Evolutionary conservation across 1,284 basidiomycete species (phyloP).

Genomic region (Mycena citricolor): DNA sequence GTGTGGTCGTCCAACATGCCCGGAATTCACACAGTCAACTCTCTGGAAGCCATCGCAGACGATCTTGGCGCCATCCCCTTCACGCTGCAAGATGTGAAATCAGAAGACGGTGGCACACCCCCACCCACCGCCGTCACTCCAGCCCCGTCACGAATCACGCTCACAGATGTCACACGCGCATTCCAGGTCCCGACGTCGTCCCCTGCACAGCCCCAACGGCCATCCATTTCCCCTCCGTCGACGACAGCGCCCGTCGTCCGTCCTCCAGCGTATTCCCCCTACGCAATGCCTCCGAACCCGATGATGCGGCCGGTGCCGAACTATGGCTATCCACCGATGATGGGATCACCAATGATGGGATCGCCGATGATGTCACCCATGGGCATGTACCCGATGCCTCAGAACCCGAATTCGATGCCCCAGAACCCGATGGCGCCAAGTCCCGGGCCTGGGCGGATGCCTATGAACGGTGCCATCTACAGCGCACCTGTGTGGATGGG

Average conservation of each 20-base stretch:
- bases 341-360: constrained; percentile 69
- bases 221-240: constrained; percentile 48
- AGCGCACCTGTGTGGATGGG: constrained; percentile 66
- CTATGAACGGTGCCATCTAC: constrained; percentile 60
- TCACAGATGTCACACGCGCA: constrained; percentile 76
- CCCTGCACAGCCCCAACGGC: constrained; percentile 43
- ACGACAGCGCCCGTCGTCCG: constrained; percentile 46
- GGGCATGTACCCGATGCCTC: too few species aligned
- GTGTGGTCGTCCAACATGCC: constrained; percentile 79
- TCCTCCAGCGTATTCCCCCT: too few species aligned
- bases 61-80: constrained; percentile 75
- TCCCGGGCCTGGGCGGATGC: constrained; percentile 59
- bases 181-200: constrained; percentile 75
- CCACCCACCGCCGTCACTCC: constrained; percentile 55
- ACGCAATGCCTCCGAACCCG: constrained; percentile 40
- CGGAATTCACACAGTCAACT: constrained; percentile 66
- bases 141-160: constrained; percentile 69
- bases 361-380: constrained; percentile 61
- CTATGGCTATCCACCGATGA: constrained; percentile 64
- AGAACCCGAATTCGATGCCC: too few species aligned
- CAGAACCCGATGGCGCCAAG: constrained; percentile 58
- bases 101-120: constrained; percentile 76
- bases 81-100: constrained; percentile 76
- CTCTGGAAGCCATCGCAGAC: constrained; percentile 74
- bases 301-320: constrained; percentile 53